A percentile compares a stretch with the other conserved stretches of the same genome.
Evolutionary conservation across 2,329 filamentous ascomycete genomes (phyloP).

Genomic region (Chaetomium strumarium): DNA sequence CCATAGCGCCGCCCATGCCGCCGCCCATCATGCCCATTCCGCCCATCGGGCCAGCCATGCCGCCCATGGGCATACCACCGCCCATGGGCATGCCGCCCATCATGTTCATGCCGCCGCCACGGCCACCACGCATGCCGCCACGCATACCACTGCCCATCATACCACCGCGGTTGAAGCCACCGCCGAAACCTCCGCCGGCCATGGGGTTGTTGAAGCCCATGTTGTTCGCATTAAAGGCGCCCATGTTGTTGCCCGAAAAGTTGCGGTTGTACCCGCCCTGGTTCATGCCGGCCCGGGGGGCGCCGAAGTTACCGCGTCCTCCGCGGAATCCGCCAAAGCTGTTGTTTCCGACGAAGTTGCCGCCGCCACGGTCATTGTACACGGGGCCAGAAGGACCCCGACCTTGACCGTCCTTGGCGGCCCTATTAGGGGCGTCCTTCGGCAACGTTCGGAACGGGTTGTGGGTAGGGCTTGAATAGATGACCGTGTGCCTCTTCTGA

Average conservation of each 20-base stretch:
- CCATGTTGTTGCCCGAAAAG: constrained; percentile 35
- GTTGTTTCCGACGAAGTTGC: constrained; percentile 33
- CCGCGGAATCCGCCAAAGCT: constrained; percentile 42
- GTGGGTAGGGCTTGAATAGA: constrained; percentile 67
- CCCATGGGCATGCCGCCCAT: constrained; percentile 34
- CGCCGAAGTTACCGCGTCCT: constrained; percentile 43
- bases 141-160: constrained; percentile 32
- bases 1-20: constrained; percentile 40
- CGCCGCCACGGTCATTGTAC: constrained; percentile 42
- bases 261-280: constrained; percentile 40
- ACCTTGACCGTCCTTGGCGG: constrained; percentile 57
- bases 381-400: constrained; percentile 41
- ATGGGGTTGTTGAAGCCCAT: constrained; percentile 37
- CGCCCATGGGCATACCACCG: constrained; percentile 30
- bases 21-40: constrained; percentile 44
- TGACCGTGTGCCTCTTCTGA: constrained; percentile 66
- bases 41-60: constrained; percentile 34
- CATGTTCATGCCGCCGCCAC: constrained; percentile 42
- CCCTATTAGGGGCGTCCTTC: constrained; percentile 73
- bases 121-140: constrained; percentile 44
- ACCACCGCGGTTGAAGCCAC: constrained; percentile 41
- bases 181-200: constrained; percentile 44
- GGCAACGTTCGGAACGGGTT: constrained; percentile 91
- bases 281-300: constrained; percentile 46
- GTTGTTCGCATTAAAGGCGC: constrained; percentile 36